Base-by-base conservation (phyloP, 768 basidiomycete species). In the Mrakia hoshinonis region DNA sequence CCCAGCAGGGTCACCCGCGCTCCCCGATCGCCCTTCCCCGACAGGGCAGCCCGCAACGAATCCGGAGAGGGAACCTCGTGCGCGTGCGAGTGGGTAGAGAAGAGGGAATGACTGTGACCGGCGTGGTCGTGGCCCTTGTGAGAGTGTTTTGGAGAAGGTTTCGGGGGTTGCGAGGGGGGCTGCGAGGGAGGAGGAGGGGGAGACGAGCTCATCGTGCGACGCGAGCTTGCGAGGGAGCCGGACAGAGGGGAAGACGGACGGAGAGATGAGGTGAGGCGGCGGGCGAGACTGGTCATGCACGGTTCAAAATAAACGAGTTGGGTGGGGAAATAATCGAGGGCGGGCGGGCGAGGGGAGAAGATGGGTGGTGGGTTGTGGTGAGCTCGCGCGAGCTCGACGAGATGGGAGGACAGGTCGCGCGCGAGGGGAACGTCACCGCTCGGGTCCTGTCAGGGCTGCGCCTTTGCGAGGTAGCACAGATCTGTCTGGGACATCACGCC, bases 1-100 rank as follows among this genome's bases (percentile, higher is more conserved):
- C 96, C 95, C 73, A 92, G 80, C 67, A 95, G 83, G 7, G 92
- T 95, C 76, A 95, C 89, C 69, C 84, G 85, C 73, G 86, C 89
- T 29, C 93, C 92, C 74, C 86, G 82, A 80, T 93, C 91, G 54
- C 86, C 91, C 34, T 51, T 58, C 2, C 70, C 70, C 38, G 55
- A 66, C 1, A 72, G 54, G 4, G 70, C 70, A 13, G 48, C 62
- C 24, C 52, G 38, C 11, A 72, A 54, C 29, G 64, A 29, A 11
- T 48, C 38, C 4, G 70, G 70, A 54, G 34, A 38, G 15, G 70
- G 70, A 18, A 31, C 52, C 7, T 24, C 64, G 46, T 72, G 70
- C 34, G 70, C 52, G 58, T 72, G 70, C 3, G 64, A 31, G n/a
- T 66, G 64, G 20, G 64, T 26, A 9, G 15, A n/a, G 62, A 64